These are phyloP conservation scores for Phytophthora pluvialis DNA, from an alignment of 352 stramenopile genomes.

Conservation along the genomic window DNA sequence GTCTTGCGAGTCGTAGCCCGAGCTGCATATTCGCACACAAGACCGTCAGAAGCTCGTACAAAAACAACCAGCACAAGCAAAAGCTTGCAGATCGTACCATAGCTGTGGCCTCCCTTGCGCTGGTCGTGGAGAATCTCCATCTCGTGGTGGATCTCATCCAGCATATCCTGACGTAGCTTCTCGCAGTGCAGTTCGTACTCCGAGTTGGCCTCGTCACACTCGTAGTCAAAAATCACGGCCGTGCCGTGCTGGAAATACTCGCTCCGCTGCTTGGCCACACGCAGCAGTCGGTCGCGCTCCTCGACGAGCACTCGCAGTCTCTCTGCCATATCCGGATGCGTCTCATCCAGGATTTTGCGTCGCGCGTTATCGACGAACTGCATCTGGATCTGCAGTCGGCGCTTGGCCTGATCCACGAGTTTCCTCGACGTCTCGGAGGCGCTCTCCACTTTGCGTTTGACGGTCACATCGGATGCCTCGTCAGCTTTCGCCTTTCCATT, in stretches of 20 bases:
- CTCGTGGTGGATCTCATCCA: constrained; percentile 87
- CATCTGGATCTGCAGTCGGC: constrained; percentile 68
- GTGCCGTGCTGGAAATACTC: constrained; percentile 69
- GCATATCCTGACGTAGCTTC: constrained; percentile 83
- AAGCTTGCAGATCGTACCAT: constrained; percentile 31
- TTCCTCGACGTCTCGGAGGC: constrained; percentile 37
- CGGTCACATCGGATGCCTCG: neutral
- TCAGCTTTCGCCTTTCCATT: constrained; percentile 25
- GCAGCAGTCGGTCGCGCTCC: constrained; percentile 58
- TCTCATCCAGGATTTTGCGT: constrained; percentile 66
- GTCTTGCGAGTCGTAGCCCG: constrained; percentile 80
- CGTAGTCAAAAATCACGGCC: constrained; percentile 78
- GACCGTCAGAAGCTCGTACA: constrained; percentile 12
- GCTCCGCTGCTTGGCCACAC: constrained; percentile 47
- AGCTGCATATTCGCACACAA: constrained; percentile 35
- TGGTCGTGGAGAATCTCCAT: constrained; percentile 86
- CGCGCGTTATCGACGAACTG: constrained; percentile 73
- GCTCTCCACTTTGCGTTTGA: constrained; percentile 23
- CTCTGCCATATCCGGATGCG: constrained; percentile 68
- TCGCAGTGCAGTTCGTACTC: constrained; percentile 81
- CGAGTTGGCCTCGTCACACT: constrained; percentile 80
- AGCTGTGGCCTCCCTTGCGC: constrained; percentile 59
- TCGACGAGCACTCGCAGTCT: constrained; percentile 48
- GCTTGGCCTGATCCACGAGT: constrained; percentile 41
- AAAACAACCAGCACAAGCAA: constrained; percentile 1